These are phyloP conservation scores for Lentinula guzmanii DNA, from an alignment of 768 basidiomycete genomes.

Conservation along the genomic window DNA sequence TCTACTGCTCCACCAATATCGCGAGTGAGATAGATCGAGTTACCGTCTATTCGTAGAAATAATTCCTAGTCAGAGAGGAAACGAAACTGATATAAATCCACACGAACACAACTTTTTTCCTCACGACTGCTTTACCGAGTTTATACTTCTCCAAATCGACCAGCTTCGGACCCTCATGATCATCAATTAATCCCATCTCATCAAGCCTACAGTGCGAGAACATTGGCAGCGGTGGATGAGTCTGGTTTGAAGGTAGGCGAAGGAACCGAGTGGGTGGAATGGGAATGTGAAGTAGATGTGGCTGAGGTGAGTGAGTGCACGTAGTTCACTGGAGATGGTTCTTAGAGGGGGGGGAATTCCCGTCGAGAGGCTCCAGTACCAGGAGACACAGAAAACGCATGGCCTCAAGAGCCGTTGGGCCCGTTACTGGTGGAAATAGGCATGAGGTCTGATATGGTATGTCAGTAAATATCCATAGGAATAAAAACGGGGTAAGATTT, in stretches of 20 bases:
- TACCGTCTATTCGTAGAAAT: constrained; percentile 25
- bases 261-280: neutral
- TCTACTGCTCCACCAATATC: constrained; percentile 72
- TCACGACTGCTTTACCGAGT: constrained; percentile 83
- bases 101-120: constrained; percentile 64
- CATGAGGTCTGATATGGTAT: neutral
- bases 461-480: neutral
- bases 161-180: constrained; percentile 76
- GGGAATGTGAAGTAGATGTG: neutral
- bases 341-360: neutral
- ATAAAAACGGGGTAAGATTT: neutral
- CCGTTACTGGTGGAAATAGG: neutral
- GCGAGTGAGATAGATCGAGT: constrained; percentile 55
- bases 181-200: constrained; percentile 68
- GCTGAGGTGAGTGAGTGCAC: neutral
- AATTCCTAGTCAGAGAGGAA: neutral
- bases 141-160: constrained; percentile 89
- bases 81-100: neutral
- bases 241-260: constrained; percentile 63
- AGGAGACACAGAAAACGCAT: neutral
- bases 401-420: neutral
- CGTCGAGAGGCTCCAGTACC: neutral
- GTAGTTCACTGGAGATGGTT: neutral
- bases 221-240: constrained; percentile 45
- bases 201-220: constrained; percentile 33